Evolutionary conservation across 2,329 filamentous ascomycete genomes (phyloP).

Genomic region (Calonectria hawksworthii): DNA sequence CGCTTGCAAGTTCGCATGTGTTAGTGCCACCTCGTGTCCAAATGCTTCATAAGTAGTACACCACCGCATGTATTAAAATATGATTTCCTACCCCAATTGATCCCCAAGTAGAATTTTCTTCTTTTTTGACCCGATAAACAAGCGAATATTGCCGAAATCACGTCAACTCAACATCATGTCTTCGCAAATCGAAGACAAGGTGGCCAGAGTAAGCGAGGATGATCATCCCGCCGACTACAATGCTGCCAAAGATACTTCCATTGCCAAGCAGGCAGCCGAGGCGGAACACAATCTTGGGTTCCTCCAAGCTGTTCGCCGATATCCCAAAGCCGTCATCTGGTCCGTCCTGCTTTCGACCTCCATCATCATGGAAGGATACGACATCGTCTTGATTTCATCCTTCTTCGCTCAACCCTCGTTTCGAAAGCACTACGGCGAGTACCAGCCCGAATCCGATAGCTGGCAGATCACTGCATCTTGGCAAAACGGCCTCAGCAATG

Average conservation of each 20-base stretch:
- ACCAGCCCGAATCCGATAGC: background rate
- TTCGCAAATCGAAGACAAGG: slow-evolving; percentile 27
- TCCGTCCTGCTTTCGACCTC: slow-evolving; percentile 17
- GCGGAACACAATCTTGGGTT: background rate
- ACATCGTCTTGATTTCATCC: slow-evolving; percentile 12
- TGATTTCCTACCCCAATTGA: too few relatives aligned
- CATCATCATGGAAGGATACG: slow-evolving; percentile 29
- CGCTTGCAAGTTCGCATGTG: too few relatives aligned
- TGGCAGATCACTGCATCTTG: background rate
- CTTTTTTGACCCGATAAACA: too few relatives aligned
- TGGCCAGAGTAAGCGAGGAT: slow-evolving; percentile 35
- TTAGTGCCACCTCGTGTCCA: too few relatives aligned
- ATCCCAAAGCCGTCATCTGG: slow-evolving; percentile 22
- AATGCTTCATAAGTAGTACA: too few relatives aligned
- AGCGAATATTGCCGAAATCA: background rate
- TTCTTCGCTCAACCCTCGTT: slow-evolving; percentile 24
- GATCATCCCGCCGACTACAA: slow-evolving; percentile 21
- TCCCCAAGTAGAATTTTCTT: too few relatives aligned
- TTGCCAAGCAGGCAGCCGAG: slow-evolving; percentile 26
- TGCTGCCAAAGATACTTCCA: slow-evolving; percentile 27
- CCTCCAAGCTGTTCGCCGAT: slow-evolving; percentile 13
- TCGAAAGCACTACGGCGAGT: slow-evolving; percentile 11
- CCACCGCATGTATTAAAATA: too few relatives aligned
- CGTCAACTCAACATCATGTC: background rate
- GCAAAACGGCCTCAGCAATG: slow-evolving; percentile 13